phyloP scores from a whole-genome alignment of 345 rosid genomes.

The Angophora floribunda region DNA sequence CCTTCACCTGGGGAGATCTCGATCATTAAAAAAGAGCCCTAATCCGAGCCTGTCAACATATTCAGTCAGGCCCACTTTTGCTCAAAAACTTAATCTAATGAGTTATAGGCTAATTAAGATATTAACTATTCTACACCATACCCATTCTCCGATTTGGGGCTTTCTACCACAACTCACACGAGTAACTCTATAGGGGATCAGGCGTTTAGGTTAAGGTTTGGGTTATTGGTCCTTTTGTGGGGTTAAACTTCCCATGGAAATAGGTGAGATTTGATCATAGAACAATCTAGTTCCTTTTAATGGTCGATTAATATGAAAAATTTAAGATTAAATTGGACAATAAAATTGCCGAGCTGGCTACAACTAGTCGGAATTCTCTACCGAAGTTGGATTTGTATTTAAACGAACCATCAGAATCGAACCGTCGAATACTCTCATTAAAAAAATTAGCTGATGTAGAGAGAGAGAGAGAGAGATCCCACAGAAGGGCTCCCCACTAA shows the following conservation, averaged over 20 bases:
- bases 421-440: accelerated
- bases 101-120: too few species aligned
- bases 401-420: accelerated
- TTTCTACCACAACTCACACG: too few species aligned
- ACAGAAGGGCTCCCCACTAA: background rate
- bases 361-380: accelerated
- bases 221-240: background rate
- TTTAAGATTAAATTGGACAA: accelerated
- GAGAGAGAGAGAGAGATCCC: background rate
- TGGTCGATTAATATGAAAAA: background rate
- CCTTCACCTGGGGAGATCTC: too few species aligned
- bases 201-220: background rate
- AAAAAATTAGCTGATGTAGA: background rate
- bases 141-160: too few species aligned
- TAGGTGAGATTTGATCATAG: background rate
- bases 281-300: background rate
- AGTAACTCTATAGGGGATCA: too few species aligned
- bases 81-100: too few species aligned
- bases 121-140: too few species aligned
- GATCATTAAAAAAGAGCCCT: accelerated
- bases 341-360: background rate
- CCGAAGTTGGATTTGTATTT: background rate
- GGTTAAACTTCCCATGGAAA: background rate
- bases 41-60: too few species aligned
- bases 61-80: too few species aligned